A percentile compares a stretch with the other conserved stretches of the same genome.
These are phyloP conservation scores for Entophlyctis luteolus DNA, from an alignment of 192 early-diverging fungal genomes.

Conservation along the genomic window DNA sequence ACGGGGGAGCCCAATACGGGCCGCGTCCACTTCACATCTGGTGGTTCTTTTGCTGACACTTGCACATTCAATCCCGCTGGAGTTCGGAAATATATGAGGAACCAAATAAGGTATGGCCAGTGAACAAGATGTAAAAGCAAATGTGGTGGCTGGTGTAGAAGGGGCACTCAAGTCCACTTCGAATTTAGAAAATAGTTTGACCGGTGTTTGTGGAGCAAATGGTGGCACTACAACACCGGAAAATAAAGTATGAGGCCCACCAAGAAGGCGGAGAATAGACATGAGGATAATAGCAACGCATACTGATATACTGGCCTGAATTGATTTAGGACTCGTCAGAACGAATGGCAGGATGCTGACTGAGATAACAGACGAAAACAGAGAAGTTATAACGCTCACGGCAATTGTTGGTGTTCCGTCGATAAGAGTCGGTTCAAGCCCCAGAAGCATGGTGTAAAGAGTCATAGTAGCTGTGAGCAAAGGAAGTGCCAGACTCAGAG, in stretches of 20 bases:
- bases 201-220: background rate
- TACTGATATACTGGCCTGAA: background rate
- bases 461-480: too few relatives aligned
- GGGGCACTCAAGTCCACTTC: background rate
- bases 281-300: background rate
- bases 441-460: background rate
- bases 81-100: background rate
- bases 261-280: background rate
- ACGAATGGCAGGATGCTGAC: background rate
- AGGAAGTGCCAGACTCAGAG: too few relatives aligned
- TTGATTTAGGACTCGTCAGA: background rate
- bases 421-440: background rate
- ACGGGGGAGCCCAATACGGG: background rate
- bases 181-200: background rate
- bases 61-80: background rate
- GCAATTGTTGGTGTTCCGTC: constrained; percentile 12
- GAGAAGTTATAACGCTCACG: background rate
- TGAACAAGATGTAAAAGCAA: background rate
- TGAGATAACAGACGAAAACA: background rate
- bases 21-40: background rate
- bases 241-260: background rate
- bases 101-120: background rate
- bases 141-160: background rate
- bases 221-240: background rate
- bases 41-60: background rate